A percentile compares a stretch with the other conserved stretches of the same genome.
These are phyloP conservation scores for Jaltomata sinuosa DNA, from an alignment of 257 asterid genomes.

Conservation along the genomic window DNA sequence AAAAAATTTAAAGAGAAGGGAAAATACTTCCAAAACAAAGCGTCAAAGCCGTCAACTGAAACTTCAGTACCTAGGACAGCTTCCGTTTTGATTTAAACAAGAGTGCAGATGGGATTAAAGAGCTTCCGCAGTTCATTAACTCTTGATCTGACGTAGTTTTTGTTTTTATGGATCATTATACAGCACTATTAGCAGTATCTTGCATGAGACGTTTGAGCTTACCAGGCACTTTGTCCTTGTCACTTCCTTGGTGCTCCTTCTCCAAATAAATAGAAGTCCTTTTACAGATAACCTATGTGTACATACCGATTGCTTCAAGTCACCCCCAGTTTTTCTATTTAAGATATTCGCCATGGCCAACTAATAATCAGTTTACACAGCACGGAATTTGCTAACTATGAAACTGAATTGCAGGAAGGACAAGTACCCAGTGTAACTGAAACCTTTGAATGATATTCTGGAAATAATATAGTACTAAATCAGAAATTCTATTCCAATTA, in stretches of 20 bases:
- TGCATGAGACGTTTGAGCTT: not conserved
- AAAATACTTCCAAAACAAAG: not conserved
- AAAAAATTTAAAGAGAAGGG: not conserved
- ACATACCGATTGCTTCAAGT: not conserved
- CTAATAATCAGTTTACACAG: not conserved
- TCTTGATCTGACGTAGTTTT: not conserved
- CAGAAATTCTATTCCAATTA: not conserved
- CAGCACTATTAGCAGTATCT: too few relatives aligned
- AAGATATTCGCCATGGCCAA: not conserved
- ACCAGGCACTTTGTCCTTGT: not conserved
- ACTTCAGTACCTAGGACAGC: not conserved
- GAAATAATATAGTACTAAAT: not conserved
- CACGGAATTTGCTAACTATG: not conserved
- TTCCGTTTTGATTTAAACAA: not conserved
- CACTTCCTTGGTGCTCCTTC: not conserved
- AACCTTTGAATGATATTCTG: not conserved
- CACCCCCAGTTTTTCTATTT: not conserved
- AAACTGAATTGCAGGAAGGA: not conserved
- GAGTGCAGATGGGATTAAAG: not conserved
- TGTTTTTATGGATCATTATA: too few relatives aligned
- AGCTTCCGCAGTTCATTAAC: not conserved
- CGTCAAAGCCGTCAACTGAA: not conserved
- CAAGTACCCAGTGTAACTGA: not conserved
- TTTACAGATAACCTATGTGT: not conserved
- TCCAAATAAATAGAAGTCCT: not conserved